Evolutionary conservation across 2,329 filamentous ascomycete genomes (phyloP).

Genomic region (Lecanicillium sp.): DNA sequence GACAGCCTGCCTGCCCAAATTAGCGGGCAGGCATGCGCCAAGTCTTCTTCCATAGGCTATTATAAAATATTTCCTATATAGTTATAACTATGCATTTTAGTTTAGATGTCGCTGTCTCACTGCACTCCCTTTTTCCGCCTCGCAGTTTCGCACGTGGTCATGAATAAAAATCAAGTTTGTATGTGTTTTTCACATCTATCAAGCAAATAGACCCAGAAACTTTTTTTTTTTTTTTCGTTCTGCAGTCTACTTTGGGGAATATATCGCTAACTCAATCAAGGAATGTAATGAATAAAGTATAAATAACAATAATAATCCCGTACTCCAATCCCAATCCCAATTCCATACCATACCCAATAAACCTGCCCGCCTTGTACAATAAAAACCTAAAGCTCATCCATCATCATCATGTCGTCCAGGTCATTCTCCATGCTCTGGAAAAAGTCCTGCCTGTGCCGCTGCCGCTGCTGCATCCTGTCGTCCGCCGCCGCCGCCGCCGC

Average conservation of each 20-base stretch:
- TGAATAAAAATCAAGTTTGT: neutral
- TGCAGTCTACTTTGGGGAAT: neutral
- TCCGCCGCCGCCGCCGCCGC: neutral
- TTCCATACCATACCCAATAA: neutral
- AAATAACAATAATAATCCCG: neutral
- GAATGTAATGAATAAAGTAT: neutral
- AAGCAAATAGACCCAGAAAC: neutral
- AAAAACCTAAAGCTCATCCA: slow-evolving; percentile 17
- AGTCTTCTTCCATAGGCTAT: no score
- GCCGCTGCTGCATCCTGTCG: slow-evolving; percentile 1
- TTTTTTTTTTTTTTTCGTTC: no score
- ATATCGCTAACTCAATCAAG: neutral
- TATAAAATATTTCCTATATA: no score
- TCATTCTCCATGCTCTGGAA: slow-evolving; percentile 15
- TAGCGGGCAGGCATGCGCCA: no score
- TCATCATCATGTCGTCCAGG: slow-evolving; percentile 13
- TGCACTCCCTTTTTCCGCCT: no score
- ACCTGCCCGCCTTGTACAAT: neutral
- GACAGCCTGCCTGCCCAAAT: neutral
- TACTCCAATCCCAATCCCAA: neutral
- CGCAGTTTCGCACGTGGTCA: no score
- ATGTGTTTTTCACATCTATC: neutral
- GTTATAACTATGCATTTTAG: no score
- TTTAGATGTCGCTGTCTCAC: no score
- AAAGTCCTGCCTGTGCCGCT: slow-evolving; percentile 7